Percentiles rank a stretch among this genome's conserved stretches.
Conservation (phyloP, 2,329 filamentous ascomycete species). For the Microdochium paspali region DNA sequence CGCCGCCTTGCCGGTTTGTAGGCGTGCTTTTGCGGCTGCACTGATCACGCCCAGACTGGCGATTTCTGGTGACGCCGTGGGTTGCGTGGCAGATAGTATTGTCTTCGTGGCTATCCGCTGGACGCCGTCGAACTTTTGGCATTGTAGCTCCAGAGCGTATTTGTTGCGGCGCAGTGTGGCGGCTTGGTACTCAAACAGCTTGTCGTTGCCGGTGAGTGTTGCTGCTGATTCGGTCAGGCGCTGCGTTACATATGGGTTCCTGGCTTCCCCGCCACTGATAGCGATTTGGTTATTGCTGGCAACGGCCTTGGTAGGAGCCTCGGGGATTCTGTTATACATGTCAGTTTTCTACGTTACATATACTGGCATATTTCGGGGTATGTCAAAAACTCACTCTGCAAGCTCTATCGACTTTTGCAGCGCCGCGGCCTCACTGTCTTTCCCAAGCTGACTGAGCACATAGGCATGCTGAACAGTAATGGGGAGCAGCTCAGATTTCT, state of each 20-base stretch:
- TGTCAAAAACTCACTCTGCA: conserved; percentile 40
- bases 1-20: conserved; percentile 53
- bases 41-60: conserved; percentile 41
- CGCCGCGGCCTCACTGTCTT: conserved; percentile 53
- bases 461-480: conserved; percentile 71
- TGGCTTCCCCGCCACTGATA: conserved; percentile 20
- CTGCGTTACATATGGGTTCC: conserved; percentile 58
- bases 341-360: too few species aligned
- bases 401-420: conserved; percentile 53
- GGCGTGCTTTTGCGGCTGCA: conserved; percentile 64
- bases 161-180: conserved; percentile 52
- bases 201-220: conserved; percentile 45
- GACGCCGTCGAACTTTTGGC: conserved; percentile 58
- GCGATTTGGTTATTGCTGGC: conserved; percentile 53
- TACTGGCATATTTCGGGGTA: too few species aligned
- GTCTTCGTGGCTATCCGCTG: conserved; percentile 35
- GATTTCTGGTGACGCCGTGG: conserved; percentile 15
- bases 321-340: conserved; percentile 48
- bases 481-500: conserved; percentile 62
- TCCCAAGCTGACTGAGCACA: conserved; percentile 58
- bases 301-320: conserved; percentile 56
- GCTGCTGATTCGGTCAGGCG: conserved; percentile 48
- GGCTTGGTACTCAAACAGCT: conserved; percentile 64
- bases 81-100: conserved; percentile 11
- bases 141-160: conserved; percentile 54